Evolutionary conservation across 1,284 basidiomycete genomes (phyloP), one percentile per base, ranked within the genome.

Genomic region (Puccinia novopanici): DNA sequence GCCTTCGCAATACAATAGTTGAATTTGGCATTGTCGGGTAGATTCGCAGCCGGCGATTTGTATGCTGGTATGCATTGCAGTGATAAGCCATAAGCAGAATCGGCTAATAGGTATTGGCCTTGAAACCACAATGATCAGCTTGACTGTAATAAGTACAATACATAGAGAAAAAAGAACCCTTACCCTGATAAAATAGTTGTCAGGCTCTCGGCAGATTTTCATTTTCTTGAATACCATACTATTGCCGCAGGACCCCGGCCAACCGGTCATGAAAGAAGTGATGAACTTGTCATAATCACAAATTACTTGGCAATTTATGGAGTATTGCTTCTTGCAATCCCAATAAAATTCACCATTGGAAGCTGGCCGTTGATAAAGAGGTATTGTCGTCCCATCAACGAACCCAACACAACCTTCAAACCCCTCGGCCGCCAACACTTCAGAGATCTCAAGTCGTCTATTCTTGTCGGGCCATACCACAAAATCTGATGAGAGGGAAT

Each of bases 231-330:
- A 68, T 0, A 68, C 27, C 3, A 27, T 15, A 15, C 67, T 68
- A 27, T 67, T 24, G 34, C 45, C 40, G 42, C 75, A 77, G 13
- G 63, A 77, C 6, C 75, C 75, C 6, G 75, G 75, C 75, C 75
- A 76, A 22, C 75, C 61, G 22, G 75, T 45, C 40, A 63, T 34
- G 61, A 67, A 52, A 12, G 19, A 45, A 50, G 61, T 76, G 61
- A 76, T 67, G 30, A 24, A n/a, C 61, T 63, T 52, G 52, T 76
- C 74, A 65, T 59, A 76, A 34, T 76, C 59, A 67, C 61, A 76
- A 30, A 67, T 19, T 9, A 65, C 30, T 37, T 76, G 75, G n/a
- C 37, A 37, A n/a, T 67, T 76, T 4, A 72, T 27, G 2, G 70
- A 72, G 34, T 72, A 72, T n/a, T 42, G 15, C 34, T 72, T 50